phyloP scores from a whole-genome alignment of 306 rosid species.

The Dalbergia cultrata region DNA sequence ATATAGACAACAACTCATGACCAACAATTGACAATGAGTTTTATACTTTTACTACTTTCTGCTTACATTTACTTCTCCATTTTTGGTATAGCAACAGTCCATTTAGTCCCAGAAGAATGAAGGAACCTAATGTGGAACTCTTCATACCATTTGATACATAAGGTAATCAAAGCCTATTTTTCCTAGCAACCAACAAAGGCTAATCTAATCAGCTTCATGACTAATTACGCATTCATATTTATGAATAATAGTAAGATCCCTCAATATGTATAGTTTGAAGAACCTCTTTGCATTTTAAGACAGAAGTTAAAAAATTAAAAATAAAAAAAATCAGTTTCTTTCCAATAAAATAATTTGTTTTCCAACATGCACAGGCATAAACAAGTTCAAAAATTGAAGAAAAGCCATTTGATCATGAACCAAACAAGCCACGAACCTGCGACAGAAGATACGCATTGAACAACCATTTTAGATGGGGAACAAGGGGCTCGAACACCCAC shows the following conservation, averaged over 20 bases:
- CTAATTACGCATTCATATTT: not conserved
- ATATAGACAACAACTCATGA: constrained; percentile 30
- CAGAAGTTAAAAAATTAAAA: too few species aligned
- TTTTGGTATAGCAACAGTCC: not conserved
- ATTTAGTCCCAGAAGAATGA: constrained; percentile 24
- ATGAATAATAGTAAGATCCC: not conserved
- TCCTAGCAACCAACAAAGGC: not conserved
- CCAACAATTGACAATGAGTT: constrained; percentile 6
- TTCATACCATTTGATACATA: constrained; percentile 26
- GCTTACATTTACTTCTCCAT: not conserved
- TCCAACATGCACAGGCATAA: not conserved
- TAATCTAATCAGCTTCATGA: not conserved
- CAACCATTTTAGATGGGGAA: constrained; percentile 58
- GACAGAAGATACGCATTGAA: constrained; percentile 72
- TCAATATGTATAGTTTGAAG: not conserved
- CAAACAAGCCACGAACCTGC: constrained; percentile 57
- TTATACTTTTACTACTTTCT: not conserved
- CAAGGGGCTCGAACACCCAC: constrained; percentile 51
- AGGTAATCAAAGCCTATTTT: constrained; percentile 8
- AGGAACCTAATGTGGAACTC: constrained; percentile 17
- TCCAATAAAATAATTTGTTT: too few species aligned
- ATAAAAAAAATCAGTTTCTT: not conserved
- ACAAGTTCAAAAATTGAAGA: not conserved
- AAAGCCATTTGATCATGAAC: constrained; percentile 23
- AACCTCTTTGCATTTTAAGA: too few species aligned